A percentile compares a stretch with the other conserved stretches of the same genome.
Evolutionary conservation across 768 basidiomycete genomes (phyloP).

Genomic region (Mycena capillaripes): DNA sequence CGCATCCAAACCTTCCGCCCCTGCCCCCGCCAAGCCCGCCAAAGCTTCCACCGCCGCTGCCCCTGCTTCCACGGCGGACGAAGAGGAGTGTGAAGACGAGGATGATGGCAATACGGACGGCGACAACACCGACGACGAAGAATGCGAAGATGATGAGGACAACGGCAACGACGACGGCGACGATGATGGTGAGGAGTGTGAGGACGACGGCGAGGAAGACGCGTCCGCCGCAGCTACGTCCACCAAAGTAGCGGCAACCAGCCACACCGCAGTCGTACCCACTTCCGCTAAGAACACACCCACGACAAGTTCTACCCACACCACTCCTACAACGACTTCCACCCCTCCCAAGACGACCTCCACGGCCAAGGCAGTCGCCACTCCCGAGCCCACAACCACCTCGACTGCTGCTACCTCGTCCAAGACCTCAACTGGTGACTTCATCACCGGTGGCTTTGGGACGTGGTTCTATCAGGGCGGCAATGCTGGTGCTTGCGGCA

Average conservation of each 20-base stretch:
- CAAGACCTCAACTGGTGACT: slow-evolving; percentile 27
- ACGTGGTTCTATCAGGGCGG: slow-evolving; percentile 82
- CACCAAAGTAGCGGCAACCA: slow-evolving; percentile 20
- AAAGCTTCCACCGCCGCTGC: too few relatives aligned
- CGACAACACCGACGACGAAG: slow-evolving; percentile 48
- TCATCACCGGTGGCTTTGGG: slow-evolving; percentile 62
- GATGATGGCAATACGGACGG: slow-evolving; percentile 42
- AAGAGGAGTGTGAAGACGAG: slow-evolving; percentile 47
- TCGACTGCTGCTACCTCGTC: slow-evolving; percentile 14
- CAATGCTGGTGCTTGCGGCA: slow-evolving; percentile 86
- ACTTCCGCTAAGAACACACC: slow-evolving; percentile 34
- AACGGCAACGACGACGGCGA: slow-evolving; percentile 46
- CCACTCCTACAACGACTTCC: slow-evolving; percentile 33
- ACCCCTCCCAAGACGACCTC: slow-evolving; percentile 35
- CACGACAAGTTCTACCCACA: slow-evolving; percentile 33
- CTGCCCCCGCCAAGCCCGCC: slow-evolving; percentile 37
- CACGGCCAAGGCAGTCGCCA: slow-evolving; percentile 27
- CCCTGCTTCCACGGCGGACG: slow-evolving; percentile 31
- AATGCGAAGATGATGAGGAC: slow-evolving; percentile 48
- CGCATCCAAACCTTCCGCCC: slow-evolving; percentile 30
- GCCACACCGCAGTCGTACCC: background rate
- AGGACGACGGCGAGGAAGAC: slow-evolving; percentile 43
- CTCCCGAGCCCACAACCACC: slow-evolving; percentile 24
- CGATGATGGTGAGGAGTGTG: slow-evolving; percentile 43
- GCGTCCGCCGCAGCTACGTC: slow-evolving; percentile 18